phyloP scores from a whole-genome alignment of 169 alveolate genomes.

The Toxoplasma gondii region DNA sequence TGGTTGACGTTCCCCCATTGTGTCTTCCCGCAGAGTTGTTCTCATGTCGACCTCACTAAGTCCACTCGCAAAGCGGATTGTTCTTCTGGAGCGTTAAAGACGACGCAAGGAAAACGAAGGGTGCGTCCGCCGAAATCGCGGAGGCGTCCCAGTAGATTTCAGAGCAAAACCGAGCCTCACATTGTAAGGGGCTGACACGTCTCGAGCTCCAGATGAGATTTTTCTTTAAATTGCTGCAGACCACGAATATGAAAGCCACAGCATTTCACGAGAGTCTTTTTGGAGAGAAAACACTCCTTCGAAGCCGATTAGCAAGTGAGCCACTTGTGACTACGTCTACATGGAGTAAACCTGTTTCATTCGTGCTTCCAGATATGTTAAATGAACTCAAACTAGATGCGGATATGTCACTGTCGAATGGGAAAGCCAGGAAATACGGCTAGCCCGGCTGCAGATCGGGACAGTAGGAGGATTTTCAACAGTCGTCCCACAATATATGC shows the following conservation, averaged over 20 bases:
- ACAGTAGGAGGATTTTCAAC: neutral
- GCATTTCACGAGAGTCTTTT: neutral
- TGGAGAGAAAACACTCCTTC: neutral
- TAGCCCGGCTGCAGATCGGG: neutral
- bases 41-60: too few relatives aligned
- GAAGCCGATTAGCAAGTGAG: neutral
- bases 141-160: neutral
- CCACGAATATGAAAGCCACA: neutral
- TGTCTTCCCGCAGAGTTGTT: too few relatives aligned
- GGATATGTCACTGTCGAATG: neutral
- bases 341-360: too few relatives aligned
- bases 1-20: neutral
- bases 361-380: neutral
- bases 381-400: neutral
- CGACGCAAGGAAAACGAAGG: neutral
- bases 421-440: neutral
- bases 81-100: too few relatives aligned
- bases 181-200: neutral
- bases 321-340: neutral
- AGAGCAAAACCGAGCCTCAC: neutral
- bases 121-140: neutral
- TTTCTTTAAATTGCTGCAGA: too few relatives aligned
- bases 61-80: too few relatives aligned
- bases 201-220: neutral
- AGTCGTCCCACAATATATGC: too few relatives aligned